Evolutionary conservation across 441 rosid genomes (phyloP).

Genomic region (Populus hybrid): DNA sequence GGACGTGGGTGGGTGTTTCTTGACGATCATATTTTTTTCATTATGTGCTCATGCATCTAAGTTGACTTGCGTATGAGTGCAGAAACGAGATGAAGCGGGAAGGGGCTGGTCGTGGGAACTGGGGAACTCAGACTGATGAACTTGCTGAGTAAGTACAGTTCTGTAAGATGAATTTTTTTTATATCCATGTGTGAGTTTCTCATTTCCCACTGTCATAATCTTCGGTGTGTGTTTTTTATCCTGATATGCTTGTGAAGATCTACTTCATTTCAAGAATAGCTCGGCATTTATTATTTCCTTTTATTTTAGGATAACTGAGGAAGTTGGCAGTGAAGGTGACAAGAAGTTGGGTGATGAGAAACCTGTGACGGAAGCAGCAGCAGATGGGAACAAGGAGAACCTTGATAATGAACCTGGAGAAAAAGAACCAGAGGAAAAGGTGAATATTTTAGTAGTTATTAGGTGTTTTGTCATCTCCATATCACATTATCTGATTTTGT

Average conservation of each 20-base stretch:
- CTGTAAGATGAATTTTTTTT: neutral
- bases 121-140: constrained; percentile 80
- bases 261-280: neutral
- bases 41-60: neutral
- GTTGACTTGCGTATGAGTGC: constrained; percentile 1
- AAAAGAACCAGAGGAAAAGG: constrained; percentile 42
- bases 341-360: constrained; percentile 32
- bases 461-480: neutral
- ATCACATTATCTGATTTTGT: neutral
- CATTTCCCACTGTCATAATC: neutral
- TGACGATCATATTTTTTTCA: neutral
- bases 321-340: constrained; percentile 36
- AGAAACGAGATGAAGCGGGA: constrained; percentile 77
- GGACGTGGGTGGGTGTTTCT: constrained; percentile 60
- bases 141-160: constrained; percentile 53
- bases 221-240: neutral
- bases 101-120: constrained; percentile 79
- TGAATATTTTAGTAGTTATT: neutral
- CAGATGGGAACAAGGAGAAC: constrained; percentile 45
- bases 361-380: constrained; percentile 49
- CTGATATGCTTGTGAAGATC: neutral
- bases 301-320: constrained; percentile 48
- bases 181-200: neutral
- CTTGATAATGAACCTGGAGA: constrained; percentile 61
- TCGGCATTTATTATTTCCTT: neutral